Conservation (phyloP, 176 grass and related monocot species). For the Chloris gayana region DNA sequence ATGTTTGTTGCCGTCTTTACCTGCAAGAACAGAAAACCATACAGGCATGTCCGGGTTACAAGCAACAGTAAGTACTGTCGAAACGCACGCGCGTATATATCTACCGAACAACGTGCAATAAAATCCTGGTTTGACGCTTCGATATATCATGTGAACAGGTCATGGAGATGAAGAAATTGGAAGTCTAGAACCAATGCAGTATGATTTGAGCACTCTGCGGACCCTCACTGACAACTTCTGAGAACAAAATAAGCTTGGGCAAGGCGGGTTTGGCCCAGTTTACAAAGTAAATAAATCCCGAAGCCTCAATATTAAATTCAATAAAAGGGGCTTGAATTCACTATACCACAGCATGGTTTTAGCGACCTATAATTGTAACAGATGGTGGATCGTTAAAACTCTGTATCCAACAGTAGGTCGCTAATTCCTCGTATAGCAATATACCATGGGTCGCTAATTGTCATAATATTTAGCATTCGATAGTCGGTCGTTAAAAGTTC, state of each 20-base stretch:
- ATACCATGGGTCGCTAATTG: too few species aligned
- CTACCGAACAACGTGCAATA: too few species aligned
- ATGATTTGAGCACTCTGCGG: conserved; percentile 41
- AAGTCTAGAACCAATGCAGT: conserved; percentile 20
- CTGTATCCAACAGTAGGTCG: too few species aligned
- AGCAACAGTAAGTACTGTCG: background rate
- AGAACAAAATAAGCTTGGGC: conserved; percentile 56
- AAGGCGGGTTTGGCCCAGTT: background rate
- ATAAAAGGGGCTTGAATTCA: too few species aligned
- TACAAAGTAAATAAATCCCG: too few species aligned
- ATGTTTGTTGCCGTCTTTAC: conserved; percentile 13
- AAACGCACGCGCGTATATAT: background rate
- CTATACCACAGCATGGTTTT: too few species aligned
- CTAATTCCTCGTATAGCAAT: too few species aligned
- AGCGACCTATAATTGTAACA: too few species aligned
- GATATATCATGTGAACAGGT: background rate
- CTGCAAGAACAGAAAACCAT: conserved; percentile 15
- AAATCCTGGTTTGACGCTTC: background rate
- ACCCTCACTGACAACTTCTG: conserved; percentile 59
- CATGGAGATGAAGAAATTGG: conserved; percentile 21
- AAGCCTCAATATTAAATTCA: too few species aligned
- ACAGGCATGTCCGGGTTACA: background rate
- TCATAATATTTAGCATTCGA: too few species aligned
- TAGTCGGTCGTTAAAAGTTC: too few species aligned
- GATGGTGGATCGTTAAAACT: too few species aligned